Base-by-base conservation (phyloP, 2,329 filamentous ascomycete species). In the Westerdykella ornata region DNA sequence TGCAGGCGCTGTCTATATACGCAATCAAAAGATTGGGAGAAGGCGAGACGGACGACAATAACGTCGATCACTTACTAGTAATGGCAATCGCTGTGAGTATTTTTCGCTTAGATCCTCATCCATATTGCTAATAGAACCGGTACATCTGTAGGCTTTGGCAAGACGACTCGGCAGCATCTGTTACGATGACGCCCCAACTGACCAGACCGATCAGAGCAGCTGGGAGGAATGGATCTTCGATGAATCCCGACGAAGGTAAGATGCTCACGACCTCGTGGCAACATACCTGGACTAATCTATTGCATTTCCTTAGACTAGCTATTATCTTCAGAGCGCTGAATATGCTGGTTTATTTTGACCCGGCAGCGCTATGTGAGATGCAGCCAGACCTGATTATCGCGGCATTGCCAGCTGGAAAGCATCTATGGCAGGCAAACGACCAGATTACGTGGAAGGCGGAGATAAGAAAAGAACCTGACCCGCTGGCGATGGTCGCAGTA, bases 1-100 rank as follows among this genome's bases (percentile, higher is more conserved):
- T 71, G 60, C 70, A 72, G 51, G 68, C 71, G 2, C 54, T 72
- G 2, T 61, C 59, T 1, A 65, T 73, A 12, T 73, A 73, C 45
- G 63, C 69, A 26, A 52, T 73, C 4, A 51, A 70, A 5, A 53
- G 69, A 15, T 29, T 73, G 19, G 62, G 67, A 36, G 69, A 74
- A 57, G 69, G 69, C 31, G 67, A 71, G 49, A 72, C 64, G 1
- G 62, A 68, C 1, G 37, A 70, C 20, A 72, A 71, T 44, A 63
- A 72, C 35, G 45, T 66, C 30, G 70, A 73, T 45, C 49, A 45
- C 36, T 42, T 70, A 6, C 42, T 73, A 33, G 32, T 67, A 4
- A 47, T 47, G 39, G 58, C 67, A 0, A 51, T 70, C 5, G 60
- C 53, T 6, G 66, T 69, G 61, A 17, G 62, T 49, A 22, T n/a